Percentiles rank a stretch among this genome's conserved stretches.
phyloP scores from a whole-genome alignment of 768 basidiomycete genomes.

The Podaxis sp. region DNA sequence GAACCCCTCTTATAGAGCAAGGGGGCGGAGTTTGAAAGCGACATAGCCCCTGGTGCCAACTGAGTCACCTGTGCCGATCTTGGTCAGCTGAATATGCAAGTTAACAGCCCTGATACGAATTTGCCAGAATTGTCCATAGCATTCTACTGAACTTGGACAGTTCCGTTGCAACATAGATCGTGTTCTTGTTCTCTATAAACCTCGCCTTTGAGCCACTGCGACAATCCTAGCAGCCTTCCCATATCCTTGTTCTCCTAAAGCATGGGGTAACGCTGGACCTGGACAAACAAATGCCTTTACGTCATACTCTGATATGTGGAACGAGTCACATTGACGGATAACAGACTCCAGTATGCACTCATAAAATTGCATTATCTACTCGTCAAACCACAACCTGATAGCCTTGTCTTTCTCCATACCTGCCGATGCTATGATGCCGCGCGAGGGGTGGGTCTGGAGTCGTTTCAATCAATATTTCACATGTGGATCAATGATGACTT shows the following conservation, averaged over 20 bases:
- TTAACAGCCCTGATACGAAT: constrained; percentile 4
- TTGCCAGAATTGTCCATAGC: constrained; percentile 11
- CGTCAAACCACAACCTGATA: constrained; percentile 79
- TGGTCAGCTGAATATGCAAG: constrained; percentile 1
- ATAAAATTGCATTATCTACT: constrained; percentile 1
- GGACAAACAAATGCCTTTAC: constrained; percentile 2
- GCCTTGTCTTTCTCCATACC: constrained; percentile 86
- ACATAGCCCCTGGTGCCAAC: constrained; percentile 10
- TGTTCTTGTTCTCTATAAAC: no score
- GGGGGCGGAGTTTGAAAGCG: constrained; percentile 39
- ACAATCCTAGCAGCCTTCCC: neutral
- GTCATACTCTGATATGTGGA: neutral
- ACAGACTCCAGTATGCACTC: neutral
- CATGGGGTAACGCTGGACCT: neutral
- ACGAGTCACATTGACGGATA: neutral
- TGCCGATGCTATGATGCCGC: constrained; percentile 81
- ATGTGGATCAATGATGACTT: constrained; percentile 25
- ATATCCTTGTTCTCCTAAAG: no score
- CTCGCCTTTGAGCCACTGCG: neutral
- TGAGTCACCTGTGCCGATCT: constrained; percentile 12
- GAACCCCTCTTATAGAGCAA: constrained; percentile 27
- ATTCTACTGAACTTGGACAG: neutral
- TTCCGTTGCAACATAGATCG: neutral
- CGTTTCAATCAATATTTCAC: constrained; percentile 7
- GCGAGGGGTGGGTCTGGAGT: constrained; percentile 72